These are phyloP conservation scores for Venturia aucupariae DNA, from an alignment of 2,329 filamentous ascomycete species.

Conservation along the genomic window DNA sequence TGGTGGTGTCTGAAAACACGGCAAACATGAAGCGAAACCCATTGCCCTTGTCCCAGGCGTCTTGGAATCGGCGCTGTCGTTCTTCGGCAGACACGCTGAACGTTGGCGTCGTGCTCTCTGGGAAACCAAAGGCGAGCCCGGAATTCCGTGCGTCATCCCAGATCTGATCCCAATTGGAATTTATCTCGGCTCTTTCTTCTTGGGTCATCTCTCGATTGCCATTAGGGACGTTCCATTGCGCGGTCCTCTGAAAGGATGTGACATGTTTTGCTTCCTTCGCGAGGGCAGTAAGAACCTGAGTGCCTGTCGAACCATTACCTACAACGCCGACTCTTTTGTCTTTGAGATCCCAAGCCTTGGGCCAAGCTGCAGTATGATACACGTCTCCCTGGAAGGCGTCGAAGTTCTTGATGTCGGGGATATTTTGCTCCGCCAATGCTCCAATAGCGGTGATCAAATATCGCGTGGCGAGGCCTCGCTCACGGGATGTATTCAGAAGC, in stretches of 20 bases:
- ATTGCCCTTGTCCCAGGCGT: constrained; percentile 27
- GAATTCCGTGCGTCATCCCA: constrained; percentile 12
- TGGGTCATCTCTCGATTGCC: constrained; percentile 17
- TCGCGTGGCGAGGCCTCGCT: constrained; percentile 39
- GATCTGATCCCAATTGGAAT: constrained; percentile 35
- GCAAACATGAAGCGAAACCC: constrained; percentile 32
- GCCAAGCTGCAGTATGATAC: constrained; percentile 8
- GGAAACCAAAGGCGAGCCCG: constrained; percentile 2
- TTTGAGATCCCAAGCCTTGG: constrained; percentile 12
- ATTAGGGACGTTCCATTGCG: constrained; percentile 3
- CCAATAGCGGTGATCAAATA: constrained; percentile 45
- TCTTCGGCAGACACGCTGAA: constrained; percentile 14
- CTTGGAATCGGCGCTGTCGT: constrained; percentile 16
- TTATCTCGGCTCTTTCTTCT: constrained; percentile 36
- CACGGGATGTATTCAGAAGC: constrained; percentile 43
- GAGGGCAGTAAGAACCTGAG: constrained; percentile 35
- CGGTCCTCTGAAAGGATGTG: constrained; percentile 1
- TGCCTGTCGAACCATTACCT: constrained; percentile 37
- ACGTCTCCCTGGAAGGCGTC: constrained; percentile 7
- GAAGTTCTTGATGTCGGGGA: constrained; percentile 4
- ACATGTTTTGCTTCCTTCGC: constrained; percentile 10
- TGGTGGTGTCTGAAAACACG: constrained; percentile 29
- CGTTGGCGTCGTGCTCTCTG: constrained; percentile 9
- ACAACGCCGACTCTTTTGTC: constrained; percentile 26
- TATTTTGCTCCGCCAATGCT: constrained; percentile 52